Evolutionary conservation across 2,329 filamentous ascomycete genomes (phyloP), one percentile per base, ranked within the genome.

Genomic region (Penicillium sp.): DNA sequence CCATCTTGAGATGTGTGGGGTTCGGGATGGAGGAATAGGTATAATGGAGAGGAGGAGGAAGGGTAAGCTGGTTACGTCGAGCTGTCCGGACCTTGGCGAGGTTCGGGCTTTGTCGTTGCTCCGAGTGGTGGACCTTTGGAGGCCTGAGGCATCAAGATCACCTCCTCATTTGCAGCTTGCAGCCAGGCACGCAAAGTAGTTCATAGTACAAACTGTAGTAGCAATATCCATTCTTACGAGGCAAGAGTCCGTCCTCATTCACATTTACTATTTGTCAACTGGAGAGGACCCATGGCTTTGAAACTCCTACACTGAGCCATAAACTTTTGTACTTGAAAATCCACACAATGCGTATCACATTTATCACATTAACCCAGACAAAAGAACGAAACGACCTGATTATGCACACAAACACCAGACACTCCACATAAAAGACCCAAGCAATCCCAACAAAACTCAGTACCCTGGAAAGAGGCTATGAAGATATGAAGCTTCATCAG

Each of bases 1-100:
- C 76, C 78, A 79, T 80, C 26, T 53, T 75, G 66, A 45, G 12
- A 28, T 38, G 35, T n/a, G 53, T 61, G 30, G 37, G 50, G 53
- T 49, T 37, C 53, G 28, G 42, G 55, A 55, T 44, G 28, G 58
- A 53, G 47, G 53, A 45, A n/a, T 17, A 51, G 51, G 50, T 56
- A 17, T 26, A 44, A 45, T 28, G 53, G 51, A 47, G 38, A 58
- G 19, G 6, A 50, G 38, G 54, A 59, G 51, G 64, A 61, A 49
- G 61, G 56, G 62, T 35, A 28, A 55, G 54, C 56, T 58, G 42
- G 63, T 38, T 61, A 40, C 42, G 55, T 22, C 37, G 44, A 67
- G 65, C 64, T 65, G 51, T 61, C 45, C 40, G 42, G 37, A 69
- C 28, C 17, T 35, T 44, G 53, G 24, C 24, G 38, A 44, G 56